Evolutionary conservation across 768 basidiomycete species (phyloP).

Genomic region (Pleurotus citrinopileatus): DNA sequence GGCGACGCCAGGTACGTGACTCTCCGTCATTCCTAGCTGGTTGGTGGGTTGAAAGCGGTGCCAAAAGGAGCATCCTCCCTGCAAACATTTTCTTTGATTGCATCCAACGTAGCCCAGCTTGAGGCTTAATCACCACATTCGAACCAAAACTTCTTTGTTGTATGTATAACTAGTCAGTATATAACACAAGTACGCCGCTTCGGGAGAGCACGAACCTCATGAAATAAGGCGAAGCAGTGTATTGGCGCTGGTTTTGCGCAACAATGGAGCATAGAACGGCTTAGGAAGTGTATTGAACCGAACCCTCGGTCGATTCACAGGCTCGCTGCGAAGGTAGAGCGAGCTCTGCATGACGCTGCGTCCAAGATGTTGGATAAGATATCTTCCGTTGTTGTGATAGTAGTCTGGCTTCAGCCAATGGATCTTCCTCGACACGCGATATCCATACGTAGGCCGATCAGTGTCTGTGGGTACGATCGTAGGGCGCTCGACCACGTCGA

Average conservation of each 20-base stretch:
- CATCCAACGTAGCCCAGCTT: constrained; percentile 50
- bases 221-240: constrained; percentile 12
- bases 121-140: constrained; percentile 28
- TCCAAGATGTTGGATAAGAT: constrained; percentile 13
- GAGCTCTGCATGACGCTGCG: constrained; percentile 12
- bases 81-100: constrained; percentile 29
- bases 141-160: too few species aligned
- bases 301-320: constrained; percentile 5
- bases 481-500: constrained; percentile 1
- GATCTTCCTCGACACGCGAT: constrained; percentile 1
- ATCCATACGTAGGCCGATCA: constrained; percentile 1
- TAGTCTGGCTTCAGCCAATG: constrained; percentile 7
- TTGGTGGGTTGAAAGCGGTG: not conserved
- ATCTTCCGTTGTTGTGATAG: constrained; percentile 13
- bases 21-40: not conserved
- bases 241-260: constrained; percentile 9
- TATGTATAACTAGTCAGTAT: too few species aligned
- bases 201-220: too few species aligned
- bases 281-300: constrained; percentile 14
- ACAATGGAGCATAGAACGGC: constrained; percentile 18
- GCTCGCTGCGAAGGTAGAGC: constrained; percentile 13
- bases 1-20: constrained; percentile 10
- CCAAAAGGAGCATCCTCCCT: constrained; percentile 17
- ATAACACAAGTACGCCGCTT: too few species aligned
- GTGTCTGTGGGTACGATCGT: not conserved